A percentile compares a stretch with the other conserved stretches of the same genome.
These are phyloP conservation scores for Zychaea mexicana DNA, from an alignment of 371 early-diverging fungal genomes.

Conservation along the genomic window DNA sequence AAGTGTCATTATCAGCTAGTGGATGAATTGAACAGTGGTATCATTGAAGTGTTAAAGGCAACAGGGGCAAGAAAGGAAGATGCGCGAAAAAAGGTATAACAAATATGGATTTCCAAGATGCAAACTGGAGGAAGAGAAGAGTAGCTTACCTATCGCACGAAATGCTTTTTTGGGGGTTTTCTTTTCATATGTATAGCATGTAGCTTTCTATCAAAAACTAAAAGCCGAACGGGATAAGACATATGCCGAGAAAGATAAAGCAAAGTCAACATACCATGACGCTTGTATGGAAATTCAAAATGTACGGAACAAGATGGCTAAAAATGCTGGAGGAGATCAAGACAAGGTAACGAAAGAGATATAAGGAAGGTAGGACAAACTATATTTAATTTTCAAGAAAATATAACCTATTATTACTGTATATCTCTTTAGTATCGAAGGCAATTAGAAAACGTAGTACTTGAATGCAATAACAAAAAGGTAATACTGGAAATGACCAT, in stretches of 20 bases:
- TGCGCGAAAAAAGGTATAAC: conserved; percentile 77
- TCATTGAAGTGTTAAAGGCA: conserved; percentile 64
- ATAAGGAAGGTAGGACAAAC: neutral
- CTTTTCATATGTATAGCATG: conserved; percentile 50
- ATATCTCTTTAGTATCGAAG: conserved; percentile 45
- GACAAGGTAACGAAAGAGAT: conserved; percentile 33
- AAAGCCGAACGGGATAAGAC: conserved; percentile 66
- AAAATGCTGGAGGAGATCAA: conserved; percentile 40
- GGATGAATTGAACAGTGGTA: conserved; percentile 54
- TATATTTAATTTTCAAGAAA: neutral
- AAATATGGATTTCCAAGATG: no score
- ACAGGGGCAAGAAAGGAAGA: conserved; percentile 68
- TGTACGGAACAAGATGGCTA: conserved; percentile 28
- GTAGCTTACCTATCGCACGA: no score
- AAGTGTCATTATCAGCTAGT: conserved; percentile 55
- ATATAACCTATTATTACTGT: neutral
- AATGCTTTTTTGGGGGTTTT: neutral
- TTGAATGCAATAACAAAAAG: conserved; percentile 82
- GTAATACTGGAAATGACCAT: conserved; percentile 28
- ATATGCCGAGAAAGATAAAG: conserved; percentile 72
- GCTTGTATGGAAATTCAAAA: conserved; percentile 70
- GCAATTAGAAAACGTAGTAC: conserved; percentile 63
- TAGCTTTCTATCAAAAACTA: conserved; percentile 67
- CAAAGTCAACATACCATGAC: conserved; percentile 70
- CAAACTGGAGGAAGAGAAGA: no score